Evolutionary conservation across 306 rosid species (phyloP).

Genomic region (Vigna unguiculata): DNA sequence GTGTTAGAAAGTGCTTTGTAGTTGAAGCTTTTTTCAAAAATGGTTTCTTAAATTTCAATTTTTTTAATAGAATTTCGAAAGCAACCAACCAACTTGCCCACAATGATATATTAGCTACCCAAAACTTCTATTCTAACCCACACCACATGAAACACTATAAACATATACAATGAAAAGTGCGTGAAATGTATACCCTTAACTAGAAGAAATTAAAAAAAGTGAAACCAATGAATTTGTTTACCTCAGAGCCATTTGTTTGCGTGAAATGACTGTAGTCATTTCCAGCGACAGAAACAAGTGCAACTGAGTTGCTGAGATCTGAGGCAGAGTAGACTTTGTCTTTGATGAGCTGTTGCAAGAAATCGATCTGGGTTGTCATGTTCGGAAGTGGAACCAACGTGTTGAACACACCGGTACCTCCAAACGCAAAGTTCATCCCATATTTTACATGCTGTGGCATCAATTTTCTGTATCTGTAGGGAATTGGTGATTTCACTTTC

Average conservation of each 20-base stretch:
- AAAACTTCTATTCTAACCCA: background rate
- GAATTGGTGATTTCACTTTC: slow-evolving; percentile 77
- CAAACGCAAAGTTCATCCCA: slow-evolving; percentile 90
- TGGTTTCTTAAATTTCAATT: background rate
- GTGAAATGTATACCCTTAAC: background rate
- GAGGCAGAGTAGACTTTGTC: slow-evolving; percentile 42
- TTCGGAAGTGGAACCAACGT: slow-evolving; percentile 66
- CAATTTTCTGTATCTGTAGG: slow-evolving; percentile 64
- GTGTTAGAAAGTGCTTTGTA: too few species aligned
- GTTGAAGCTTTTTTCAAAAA: too few species aligned
- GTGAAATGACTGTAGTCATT: slow-evolving; percentile 69
- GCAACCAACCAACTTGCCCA: background rate
- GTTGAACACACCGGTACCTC: slow-evolving; percentile 85
- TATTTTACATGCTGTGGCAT: slow-evolving; percentile 53
- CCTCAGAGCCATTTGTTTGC: slow-evolving; percentile 61
- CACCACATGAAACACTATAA: too few species aligned
- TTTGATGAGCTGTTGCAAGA: slow-evolving; percentile 50
- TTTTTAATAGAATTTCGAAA: background rate
- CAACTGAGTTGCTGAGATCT: slow-evolving; percentile 63
- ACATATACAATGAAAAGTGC: too few species aligned
- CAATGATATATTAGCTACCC: background rate
- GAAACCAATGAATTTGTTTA: background rate
- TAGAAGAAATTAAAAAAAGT: too few species aligned
- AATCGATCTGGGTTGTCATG: slow-evolving; percentile 83
- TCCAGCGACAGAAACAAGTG: slow-evolving; percentile 79